Percentiles rank a stretch among this genome's conserved stretches.
phyloP scores from a whole-genome alignment of 2,329 filamentous ascomycete genomes.

The Fusarium longipes region DNA sequence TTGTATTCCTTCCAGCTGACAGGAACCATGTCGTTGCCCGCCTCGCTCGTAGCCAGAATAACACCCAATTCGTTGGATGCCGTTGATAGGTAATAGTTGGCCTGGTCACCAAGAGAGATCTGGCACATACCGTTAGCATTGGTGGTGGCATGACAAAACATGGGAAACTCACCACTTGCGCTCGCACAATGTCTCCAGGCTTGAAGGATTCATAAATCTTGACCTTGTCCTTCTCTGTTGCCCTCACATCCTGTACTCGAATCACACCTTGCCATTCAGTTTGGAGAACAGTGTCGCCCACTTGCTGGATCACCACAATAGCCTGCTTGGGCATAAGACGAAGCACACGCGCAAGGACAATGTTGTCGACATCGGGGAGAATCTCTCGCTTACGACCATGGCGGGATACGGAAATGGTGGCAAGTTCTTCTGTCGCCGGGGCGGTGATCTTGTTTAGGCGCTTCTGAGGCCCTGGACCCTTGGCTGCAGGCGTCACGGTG shows the following conservation, averaged over 20 bases:
- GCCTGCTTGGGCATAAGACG: constrained; percentile 88
- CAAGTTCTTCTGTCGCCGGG: constrained; percentile 56
- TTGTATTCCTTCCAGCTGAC: constrained; percentile 95
- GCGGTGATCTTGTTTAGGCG: constrained; percentile 68
- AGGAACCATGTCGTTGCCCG: constrained; percentile 90
- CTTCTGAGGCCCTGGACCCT: constrained; percentile 63
- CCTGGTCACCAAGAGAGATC: constrained; percentile 93
- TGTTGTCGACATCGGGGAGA: constrained; percentile 82
- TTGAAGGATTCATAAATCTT: constrained; percentile 91
- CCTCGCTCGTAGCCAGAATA: constrained; percentile 90
- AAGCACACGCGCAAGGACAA: constrained; percentile 86
- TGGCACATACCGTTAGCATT: constrained; percentile 46
- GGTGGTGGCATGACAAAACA: background rate
- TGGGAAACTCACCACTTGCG: constrained; percentile 73
- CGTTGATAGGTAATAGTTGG: constrained; percentile 94
- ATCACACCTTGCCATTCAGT: constrained; percentile 89
- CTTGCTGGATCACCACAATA: constrained; percentile 85
- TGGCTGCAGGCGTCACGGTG: constrained; percentile 61
- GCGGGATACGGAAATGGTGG: constrained; percentile 67
- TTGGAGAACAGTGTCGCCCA: constrained; percentile 76
- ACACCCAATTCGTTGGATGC: constrained; percentile 92
- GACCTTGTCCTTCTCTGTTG: constrained; percentile 95
- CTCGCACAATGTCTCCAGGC: constrained; percentile 91
- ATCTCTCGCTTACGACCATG: constrained; percentile 71
- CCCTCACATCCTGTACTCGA: constrained; percentile 88